Conservation (phyloP, 176 grass and related monocot species). For the Avena eriantha region DNA sequence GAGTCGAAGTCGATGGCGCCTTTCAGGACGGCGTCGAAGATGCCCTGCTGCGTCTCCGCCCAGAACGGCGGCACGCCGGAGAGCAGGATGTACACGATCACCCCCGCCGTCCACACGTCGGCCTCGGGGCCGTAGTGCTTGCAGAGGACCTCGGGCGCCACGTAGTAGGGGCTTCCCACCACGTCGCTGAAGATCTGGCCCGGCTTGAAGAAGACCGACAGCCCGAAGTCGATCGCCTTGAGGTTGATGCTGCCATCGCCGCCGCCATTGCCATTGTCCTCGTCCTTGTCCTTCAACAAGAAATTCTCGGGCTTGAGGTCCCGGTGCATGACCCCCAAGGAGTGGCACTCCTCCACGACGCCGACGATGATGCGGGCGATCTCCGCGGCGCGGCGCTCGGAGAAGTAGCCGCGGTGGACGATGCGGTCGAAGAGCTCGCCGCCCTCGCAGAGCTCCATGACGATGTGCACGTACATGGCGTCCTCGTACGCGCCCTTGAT, state of each 20-base stretch:
- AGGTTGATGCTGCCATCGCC: constrained; percentile 21
- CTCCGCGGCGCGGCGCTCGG: constrained; percentile 66
- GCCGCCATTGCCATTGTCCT: neutral
- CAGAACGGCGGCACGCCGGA: constrained; percentile 80
- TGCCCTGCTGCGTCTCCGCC: constrained; percentile 82
- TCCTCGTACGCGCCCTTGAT: constrained; percentile 88
- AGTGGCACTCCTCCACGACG: constrained; percentile 83
- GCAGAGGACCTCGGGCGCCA: constrained; percentile 79
- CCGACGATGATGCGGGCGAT: constrained; percentile 68
- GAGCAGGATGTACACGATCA: constrained; percentile 79
- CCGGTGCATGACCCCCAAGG: constrained; percentile 71
- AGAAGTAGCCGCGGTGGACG: constrained; percentile 62
- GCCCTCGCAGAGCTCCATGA: constrained; percentile 94
- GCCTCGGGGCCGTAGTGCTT: constrained; percentile 81
- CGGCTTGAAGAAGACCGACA: constrained; percentile 85
- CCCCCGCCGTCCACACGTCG: constrained; percentile 75
- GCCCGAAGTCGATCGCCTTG: constrained; percentile 86
- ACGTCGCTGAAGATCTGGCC: constrained; percentile 76
- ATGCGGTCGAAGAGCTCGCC: constrained; percentile 95
- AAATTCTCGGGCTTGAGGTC: constrained; percentile 87
- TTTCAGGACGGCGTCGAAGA: constrained; percentile 71
- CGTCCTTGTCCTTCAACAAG: constrained; percentile 36
- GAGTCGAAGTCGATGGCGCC: constrained; percentile 66
- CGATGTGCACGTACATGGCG: constrained; percentile 72
- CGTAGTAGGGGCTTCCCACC: constrained; percentile 75